Percentiles rank a stretch among this genome's conserved stretches.
phyloP scores from a whole-genome alignment of 2,329 filamentous ascomycete genomes.

The Dactylella cylindrospora region DNA sequence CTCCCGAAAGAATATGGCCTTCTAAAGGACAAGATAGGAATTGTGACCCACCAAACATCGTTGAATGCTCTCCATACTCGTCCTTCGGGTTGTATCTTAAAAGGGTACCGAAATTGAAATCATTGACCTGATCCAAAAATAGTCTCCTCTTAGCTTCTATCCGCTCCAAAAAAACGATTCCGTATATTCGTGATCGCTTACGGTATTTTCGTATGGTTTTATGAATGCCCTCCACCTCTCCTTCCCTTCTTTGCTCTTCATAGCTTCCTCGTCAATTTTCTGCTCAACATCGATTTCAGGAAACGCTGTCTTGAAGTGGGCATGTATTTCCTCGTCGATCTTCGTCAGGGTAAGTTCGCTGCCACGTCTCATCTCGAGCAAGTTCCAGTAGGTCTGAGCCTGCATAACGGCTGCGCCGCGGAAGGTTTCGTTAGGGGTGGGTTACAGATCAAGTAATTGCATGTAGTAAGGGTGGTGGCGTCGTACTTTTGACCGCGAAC shows the following conservation, averaged over 20 bases:
- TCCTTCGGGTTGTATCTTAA: slow-evolving; percentile 72
- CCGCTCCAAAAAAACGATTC: neutral
- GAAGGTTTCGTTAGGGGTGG: slow-evolving; percentile 25
- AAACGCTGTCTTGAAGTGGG: slow-evolving; percentile 82
- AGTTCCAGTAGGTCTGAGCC: slow-evolving; percentile 94
- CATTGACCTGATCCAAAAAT: slow-evolving; percentile 63
- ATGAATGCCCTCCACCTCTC: slow-evolving; percentile 93
- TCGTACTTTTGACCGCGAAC: slow-evolving; percentile 87
- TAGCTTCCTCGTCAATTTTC: slow-evolving; percentile 83
- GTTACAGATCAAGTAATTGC: slow-evolving; percentile 4
- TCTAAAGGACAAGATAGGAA: neutral
- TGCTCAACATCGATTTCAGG: slow-evolving; percentile 84
- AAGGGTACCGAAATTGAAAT: slow-evolving; percentile 98
- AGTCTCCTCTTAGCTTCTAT: neutral
- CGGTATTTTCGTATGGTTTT: slow-evolving; percentile 85
- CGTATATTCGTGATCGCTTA: slow-evolving; percentile 5
- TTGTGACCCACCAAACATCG: slow-evolving; percentile 74
- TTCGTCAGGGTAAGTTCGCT: slow-evolving; percentile 89
- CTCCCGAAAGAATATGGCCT: too few species aligned
- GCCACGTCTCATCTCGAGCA: slow-evolving; percentile 86
- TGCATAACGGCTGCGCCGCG: slow-evolving; percentile 73
- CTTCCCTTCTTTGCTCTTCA: slow-evolving; percentile 98
- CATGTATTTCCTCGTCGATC: slow-evolving; percentile 90
- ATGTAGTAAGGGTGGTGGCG: slow-evolving; percentile 42
- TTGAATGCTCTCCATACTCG: slow-evolving; percentile 85